Evolutionary conservation across 805 yeast genomes (phyloP).

Genomic region (Millerozyma acaciae): DNA sequence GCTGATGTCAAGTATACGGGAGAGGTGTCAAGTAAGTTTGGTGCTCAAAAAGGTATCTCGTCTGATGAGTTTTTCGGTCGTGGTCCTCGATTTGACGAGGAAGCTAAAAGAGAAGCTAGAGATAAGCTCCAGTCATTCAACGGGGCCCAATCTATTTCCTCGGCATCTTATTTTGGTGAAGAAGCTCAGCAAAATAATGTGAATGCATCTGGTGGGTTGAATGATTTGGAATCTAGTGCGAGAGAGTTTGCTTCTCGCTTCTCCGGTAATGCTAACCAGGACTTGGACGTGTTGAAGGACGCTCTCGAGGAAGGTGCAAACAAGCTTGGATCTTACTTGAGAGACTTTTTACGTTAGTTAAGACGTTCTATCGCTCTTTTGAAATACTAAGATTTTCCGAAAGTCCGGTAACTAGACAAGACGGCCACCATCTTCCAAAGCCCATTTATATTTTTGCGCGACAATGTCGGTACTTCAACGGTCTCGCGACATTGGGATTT

Average conservation of each 20-base stretch:
- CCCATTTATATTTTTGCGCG: too few species aligned
- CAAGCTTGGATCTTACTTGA: conserved; percentile 76
- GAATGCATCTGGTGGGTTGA: conserved; percentile 15
- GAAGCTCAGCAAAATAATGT: conserved; percentile 29
- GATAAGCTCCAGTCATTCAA: conserved; percentile 75
- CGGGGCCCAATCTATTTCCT: conserved; percentile 88
- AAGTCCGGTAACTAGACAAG: too few species aligned
- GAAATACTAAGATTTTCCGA: too few species aligned
- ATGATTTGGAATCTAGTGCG: conserved; percentile 54
- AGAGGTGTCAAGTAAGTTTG: conserved; percentile 72
- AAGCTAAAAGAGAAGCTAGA: conserved; percentile 74
- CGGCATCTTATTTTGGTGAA: conserved; percentile 89
- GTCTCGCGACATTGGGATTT: too few species aligned
- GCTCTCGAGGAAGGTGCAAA: conserved; percentile 93
- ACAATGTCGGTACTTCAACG: too few species aligned
- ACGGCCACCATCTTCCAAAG: too few species aligned
- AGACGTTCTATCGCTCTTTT: too few species aligned
- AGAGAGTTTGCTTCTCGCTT: conserved; percentile 65
- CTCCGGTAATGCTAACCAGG: conserved; percentile 79
- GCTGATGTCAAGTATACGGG: conserved; percentile 67
- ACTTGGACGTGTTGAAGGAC: conserved; percentile 81
- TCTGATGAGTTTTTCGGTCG: conserved; percentile 94
- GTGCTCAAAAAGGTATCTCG: conserved; percentile 89
- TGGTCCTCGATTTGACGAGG: conserved; percentile 70
- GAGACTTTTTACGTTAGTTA: conserved; percentile 67